Base-by-base conservation (phyloP, 2,329 filamentous ascomycete genomes). In the Waltergamsia citrina region DNA sequence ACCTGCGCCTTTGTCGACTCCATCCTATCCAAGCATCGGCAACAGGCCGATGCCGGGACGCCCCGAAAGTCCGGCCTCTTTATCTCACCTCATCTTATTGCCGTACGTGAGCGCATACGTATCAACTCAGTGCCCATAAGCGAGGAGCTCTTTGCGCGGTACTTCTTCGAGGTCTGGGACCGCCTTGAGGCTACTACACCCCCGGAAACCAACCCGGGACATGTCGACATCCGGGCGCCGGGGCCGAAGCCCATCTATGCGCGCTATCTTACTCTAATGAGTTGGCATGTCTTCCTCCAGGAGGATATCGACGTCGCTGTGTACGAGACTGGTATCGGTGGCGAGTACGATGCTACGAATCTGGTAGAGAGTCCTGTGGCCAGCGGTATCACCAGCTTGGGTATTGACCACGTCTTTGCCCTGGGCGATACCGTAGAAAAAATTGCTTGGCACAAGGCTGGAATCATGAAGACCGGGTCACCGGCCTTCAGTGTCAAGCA, bases 401-500 rank as follows among this genome's bases (percentile, higher is more conserved):
- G 77, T 4, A 74, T 85, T 41, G 81, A 85, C 46, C 81, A 85
- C 45, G 67, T 81, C 23, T 67, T 65, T 33, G 65, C 68, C 15
- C 63, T 85, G 2, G 81, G 81, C 4, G 54, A 67, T 14, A 80
- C 74, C 0, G 58, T 82, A 9, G 72, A 71, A 21, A 65, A 75
- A 52, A 82, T 85, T 41, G 77, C 80, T 0, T 84, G 80, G 80
- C 78, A 85, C 54, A 85, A 85, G 55, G 74, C 76, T 2, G 81
- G 80, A 2, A 79, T 85, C 37, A 75, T 83, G 60, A 83, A 83
- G 55, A 36, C 49, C 1, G 72, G 69, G 1, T 62, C 63, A 8
- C 63, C 68, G 14, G 74, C 74, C 3, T 80, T 81, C 32, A 74
- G 71, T 0, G 59, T 74, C 5, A 54, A 63, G 19, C 76, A 80